phyloP scores from a whole-genome alignment of 768 basidiomycete genomes.

The Austroboletus festivus region DNA sequence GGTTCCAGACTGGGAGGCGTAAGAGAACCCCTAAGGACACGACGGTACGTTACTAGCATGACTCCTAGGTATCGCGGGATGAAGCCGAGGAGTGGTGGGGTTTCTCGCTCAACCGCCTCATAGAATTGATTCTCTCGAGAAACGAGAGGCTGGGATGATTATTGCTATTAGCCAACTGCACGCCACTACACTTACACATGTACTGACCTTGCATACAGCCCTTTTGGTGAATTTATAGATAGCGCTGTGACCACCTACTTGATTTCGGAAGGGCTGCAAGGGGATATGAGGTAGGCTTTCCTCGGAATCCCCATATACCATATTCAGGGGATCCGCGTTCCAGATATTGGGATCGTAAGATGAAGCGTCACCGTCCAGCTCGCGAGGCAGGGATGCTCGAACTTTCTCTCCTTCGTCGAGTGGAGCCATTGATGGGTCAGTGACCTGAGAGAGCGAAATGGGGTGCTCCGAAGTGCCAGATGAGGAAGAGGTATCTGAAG shows the following conservation, averaged over 20 bases:
- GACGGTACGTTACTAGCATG: constrained; percentile 95
- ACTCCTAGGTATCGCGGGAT: constrained; percentile 99
- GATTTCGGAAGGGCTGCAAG: constrained; percentile 91
- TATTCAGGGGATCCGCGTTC: constrained; percentile 36
- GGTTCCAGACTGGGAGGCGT: constrained; percentile 21
- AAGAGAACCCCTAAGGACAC: constrained; percentile 50
- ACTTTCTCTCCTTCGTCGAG: constrained; percentile 16
- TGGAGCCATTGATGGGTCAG: constrained; percentile 18
- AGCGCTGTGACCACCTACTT: constrained; percentile 95
- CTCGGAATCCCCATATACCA: constrained; percentile 46
- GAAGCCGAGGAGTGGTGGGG: constrained; percentile 87
- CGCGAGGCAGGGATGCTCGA: constrained; percentile 3
- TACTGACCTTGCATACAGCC: constrained; percentile 94
- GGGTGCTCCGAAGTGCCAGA: constrained; percentile 39
- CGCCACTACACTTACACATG: neutral
- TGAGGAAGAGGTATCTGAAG: constrained; percentile 59
- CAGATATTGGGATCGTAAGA: constrained; percentile 14
- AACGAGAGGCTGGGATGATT: constrained; percentile 72
- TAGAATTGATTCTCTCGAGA: constrained; percentile 98
- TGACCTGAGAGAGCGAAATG: constrained; percentile 27
- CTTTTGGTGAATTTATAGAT: constrained; percentile 98
- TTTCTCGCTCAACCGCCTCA: constrained; percentile 91
- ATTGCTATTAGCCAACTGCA: constrained; percentile 17
- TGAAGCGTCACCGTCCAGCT: constrained; percentile 16
- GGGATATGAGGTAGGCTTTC: constrained; percentile 84